Conservation (phyloP, 306 rosid genomes). For the Gillenia trifoliata region DNA sequence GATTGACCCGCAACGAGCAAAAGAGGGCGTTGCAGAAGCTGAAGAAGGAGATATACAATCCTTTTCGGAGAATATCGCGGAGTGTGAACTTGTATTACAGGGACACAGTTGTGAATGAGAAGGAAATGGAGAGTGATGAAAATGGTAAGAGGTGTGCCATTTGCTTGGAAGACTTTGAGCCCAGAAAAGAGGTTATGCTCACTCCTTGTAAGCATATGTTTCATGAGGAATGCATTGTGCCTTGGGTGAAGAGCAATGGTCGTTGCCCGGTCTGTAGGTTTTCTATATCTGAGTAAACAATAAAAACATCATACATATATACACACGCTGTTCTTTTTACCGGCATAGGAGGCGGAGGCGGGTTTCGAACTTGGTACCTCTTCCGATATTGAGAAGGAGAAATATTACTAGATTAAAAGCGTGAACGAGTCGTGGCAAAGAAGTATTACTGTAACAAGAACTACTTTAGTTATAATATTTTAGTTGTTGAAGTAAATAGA, state of each 20-base stretch:
- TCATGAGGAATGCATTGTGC: constrained; percentile 78
- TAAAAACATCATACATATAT: background rate
- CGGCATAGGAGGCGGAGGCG: too few relatives aligned
- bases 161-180: constrained; percentile 79
- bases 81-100: constrained; percentile 49
- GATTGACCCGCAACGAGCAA: constrained; percentile 29
- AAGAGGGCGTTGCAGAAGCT: constrained; percentile 47
- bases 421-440: too few relatives aligned
- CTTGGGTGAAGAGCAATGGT: constrained; percentile 62
- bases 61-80: constrained; percentile 32
- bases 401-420: too few relatives aligned
- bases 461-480: too few relatives aligned
- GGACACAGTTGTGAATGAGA: constrained; percentile 25
- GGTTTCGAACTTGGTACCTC: too few relatives aligned
- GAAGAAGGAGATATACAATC: constrained; percentile 47
- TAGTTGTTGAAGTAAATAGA: too few relatives aligned
- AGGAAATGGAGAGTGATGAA: constrained; percentile 29
- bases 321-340: too few relatives aligned
- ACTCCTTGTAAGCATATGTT: constrained; percentile 90
- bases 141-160: constrained; percentile 54
- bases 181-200: constrained; percentile 52
- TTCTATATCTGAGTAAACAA: constrained; percentile 28
- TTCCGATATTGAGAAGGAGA: too few relatives aligned
- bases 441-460: too few relatives aligned
- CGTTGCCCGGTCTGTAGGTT: constrained; percentile 80